A percentile compares a stretch with the other conserved stretches of the same genome.
Conservation (phyloP, 805 yeast genomes). For the Candida koratica region DNA sequence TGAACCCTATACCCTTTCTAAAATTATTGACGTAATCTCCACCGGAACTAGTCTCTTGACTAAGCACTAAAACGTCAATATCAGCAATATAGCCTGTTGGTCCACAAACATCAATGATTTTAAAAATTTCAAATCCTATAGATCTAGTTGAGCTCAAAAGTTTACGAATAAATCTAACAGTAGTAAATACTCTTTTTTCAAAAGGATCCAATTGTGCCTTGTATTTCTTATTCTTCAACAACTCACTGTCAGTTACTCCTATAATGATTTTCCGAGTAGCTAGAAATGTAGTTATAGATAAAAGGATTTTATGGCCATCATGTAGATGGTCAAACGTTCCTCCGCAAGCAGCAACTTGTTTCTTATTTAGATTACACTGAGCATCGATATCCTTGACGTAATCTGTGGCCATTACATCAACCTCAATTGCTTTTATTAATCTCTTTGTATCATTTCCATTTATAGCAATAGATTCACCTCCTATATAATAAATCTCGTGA, state of each 20-base stretch:
- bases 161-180: constrained; percentile 44
- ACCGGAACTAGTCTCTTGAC: constrained; percentile 75
- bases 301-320: constrained; percentile 86
- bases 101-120: constrained; percentile 85
- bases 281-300: constrained; percentile 67
- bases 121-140: constrained; percentile 51
- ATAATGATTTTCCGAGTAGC: constrained; percentile 56
- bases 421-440: not conserved
- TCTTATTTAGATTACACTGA: not conserved
- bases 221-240: constrained; percentile 72
- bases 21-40: constrained; percentile 67
- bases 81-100: constrained; percentile 77
- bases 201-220: constrained; percentile 61
- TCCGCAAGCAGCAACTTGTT: constrained; percentile 62
- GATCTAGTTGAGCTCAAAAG: constrained; percentile 25
- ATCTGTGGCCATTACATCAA: not conserved
- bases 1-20: constrained; percentile 55
- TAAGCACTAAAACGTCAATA: constrained; percentile 77
- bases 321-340: constrained; percentile 98
- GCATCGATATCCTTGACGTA: not conserved
- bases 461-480: constrained; percentile 1
- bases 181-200: constrained; percentile 45
- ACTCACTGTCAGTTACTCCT: constrained; percentile 77
- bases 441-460: not conserved
- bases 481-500: not conserved